These are phyloP conservation scores for Malus hybrid DNA, from an alignment of 331 rosid species.

Conservation along the genomic window DNA sequence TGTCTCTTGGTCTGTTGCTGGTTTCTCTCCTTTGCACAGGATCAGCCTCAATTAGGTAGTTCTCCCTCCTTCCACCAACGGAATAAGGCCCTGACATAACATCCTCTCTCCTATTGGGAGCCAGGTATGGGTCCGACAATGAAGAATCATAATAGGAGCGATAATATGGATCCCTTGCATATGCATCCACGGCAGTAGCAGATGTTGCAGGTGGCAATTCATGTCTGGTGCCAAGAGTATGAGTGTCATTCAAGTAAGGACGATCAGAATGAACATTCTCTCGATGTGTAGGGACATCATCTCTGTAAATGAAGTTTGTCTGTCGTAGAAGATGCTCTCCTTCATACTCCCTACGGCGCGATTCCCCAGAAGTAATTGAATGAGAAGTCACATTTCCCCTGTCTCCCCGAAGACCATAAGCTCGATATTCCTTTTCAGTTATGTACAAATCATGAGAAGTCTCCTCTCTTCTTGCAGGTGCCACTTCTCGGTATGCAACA, in stretches of 20 bases:
- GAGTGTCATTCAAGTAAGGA: constrained; percentile 33
- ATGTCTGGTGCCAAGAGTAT: constrained; percentile 23
- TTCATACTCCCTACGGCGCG: constrained; percentile 45
- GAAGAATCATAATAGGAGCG: constrained; percentile 26
- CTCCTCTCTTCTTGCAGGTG: constrained; percentile 27
- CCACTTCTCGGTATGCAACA: constrained; percentile 10
- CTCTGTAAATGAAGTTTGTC: constrained; percentile 28
- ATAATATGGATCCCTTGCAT: constrained; percentile 30
- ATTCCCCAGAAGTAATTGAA: constrained; percentile 15
- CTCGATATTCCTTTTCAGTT: constrained; percentile 68
- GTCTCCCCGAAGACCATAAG: constrained; percentile 67
- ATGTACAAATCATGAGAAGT: constrained; percentile 39
- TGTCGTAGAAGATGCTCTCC: constrained; percentile 39
- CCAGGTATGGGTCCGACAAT: constrained; percentile 37
- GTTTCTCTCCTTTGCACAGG: constrained; percentile 42
- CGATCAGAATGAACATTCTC: constrained; percentile 31
- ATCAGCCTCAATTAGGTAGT: constrained; percentile 28
- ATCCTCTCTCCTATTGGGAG: constrained; percentile 48
- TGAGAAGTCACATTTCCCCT: constrained; percentile 34
- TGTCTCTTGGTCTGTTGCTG: constrained; percentile 13
- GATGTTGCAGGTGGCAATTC: constrained; percentile 26
- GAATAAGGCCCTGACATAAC: constrained; percentile 33
- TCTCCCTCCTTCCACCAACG: constrained; percentile 22
- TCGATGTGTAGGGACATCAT: constrained; percentile 25
- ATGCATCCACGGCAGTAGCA: constrained; percentile 9